Base-by-base conservation (phyloP, 1,284 basidiomycete genomes). In the Trametes pubescens region DNA sequence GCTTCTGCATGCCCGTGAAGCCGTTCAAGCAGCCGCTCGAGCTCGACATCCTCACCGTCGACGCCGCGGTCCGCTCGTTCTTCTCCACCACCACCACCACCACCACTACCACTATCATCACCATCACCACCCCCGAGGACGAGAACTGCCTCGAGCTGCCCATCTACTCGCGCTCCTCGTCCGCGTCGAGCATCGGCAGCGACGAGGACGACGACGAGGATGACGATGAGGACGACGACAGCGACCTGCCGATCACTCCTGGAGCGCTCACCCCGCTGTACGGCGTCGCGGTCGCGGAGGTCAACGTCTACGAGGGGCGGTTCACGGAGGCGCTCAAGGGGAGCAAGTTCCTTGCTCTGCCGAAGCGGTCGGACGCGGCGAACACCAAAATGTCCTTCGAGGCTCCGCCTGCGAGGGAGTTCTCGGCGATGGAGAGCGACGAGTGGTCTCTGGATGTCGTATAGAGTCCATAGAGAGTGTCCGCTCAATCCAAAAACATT, bases 291-390 rank as follows among this genome's bases (percentile, higher is more conserved):
- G 51, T 43, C 22, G 40, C 22, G 1, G 59, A 60, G 37, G 44
- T 60, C 52, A 60, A 60, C 59, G 59, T 60, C 18, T 60, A 60
- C 52, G 59, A 60, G 24, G 59, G 59, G 35, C 38, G 16, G 9
- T 60, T 60, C 37, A 55, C 29, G 43, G 46, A 49, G 47, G 59
- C 40, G 16, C 51, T 60, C 46, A 32, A 22, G 26, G 44, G 10
- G 47, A 18, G 16, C n/a, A 35, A 22, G 6, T 13, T 34, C 52
- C 18, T 49, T n/a, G 9, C 46, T 6, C 18, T 21, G 35, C 37
- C 52, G 24, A 49, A 61, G 59, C 13, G 21, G 24, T 32, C 46
- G 59, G n/a, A 49, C 29, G 29, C 29, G 24, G n/a, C 51, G 44
- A 48, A 22, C 32, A 35, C 16, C 29, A 53, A 47, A n/a, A 11